Percentiles rank a stretch among this genome's conserved stretches.
Evolutionary conservation across 345 rosid species (phyloP).

Genomic region (Rubroshorea leprosula): DNA sequence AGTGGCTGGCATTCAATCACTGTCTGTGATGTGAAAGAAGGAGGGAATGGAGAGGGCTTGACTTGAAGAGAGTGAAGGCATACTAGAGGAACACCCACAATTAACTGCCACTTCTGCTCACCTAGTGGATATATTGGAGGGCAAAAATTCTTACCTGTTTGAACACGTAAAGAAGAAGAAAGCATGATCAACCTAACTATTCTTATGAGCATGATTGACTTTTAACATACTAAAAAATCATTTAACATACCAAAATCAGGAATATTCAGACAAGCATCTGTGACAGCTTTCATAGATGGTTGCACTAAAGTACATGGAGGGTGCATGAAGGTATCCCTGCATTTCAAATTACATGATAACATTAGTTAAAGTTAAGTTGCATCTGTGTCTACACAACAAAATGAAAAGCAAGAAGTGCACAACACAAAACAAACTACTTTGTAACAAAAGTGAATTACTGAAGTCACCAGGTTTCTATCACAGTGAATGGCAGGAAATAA

Average conservation of each 20-base stretch:
- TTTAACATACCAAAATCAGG: slow-evolving; percentile 75
- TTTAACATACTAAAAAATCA: not conserved
- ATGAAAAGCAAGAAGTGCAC: not conserved
- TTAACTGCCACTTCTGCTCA: slow-evolving; percentile 58
- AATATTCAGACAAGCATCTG: slow-evolving; percentile 37
- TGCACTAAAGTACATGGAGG: slow-evolving; percentile 90
- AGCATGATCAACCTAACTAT: not conserved
- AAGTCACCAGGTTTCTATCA: not conserved
- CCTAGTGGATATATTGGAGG: slow-evolving; percentile 89
- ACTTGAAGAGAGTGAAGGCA: slow-evolving; percentile 81
- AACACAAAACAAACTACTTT: not conserved
- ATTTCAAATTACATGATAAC: slow-evolving; percentile 11
- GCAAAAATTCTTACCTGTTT: slow-evolving; percentile 68
- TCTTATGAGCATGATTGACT: not conserved
- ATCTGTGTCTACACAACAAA: not conserved
- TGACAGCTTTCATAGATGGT: slow-evolving; percentile 64
- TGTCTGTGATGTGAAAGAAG: slow-evolving; percentile 73
- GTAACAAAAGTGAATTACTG: not conserved
- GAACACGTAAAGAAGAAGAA: slow-evolving; percentile 11
- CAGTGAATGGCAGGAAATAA: slow-evolving; percentile 4
- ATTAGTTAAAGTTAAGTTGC: not conserved
- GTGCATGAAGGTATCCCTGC: slow-evolving; percentile 85
- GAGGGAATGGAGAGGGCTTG: slow-evolving; percentile 86
- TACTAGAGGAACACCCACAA: slow-evolving; percentile 63
- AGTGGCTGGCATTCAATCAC: slow-evolving; percentile 90